phyloP scores from a whole-genome alignment of 2,329 filamentous ascomycete species.

The Claviceps lovelessii region DNA sequence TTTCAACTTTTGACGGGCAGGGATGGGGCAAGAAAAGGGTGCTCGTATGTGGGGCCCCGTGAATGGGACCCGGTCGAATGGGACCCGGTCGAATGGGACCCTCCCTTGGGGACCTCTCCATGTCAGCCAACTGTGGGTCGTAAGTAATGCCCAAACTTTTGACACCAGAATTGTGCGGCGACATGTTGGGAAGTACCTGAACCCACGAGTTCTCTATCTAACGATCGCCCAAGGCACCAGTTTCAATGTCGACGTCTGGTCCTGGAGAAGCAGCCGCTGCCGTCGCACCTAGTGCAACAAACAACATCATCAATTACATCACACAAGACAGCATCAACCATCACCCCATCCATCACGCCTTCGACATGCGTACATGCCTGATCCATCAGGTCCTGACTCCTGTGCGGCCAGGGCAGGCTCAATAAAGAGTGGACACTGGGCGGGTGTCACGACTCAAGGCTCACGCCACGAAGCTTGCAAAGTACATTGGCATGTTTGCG shows the following conservation, averaged over 20 bases:
- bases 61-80: neutral
- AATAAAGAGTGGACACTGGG: neutral
- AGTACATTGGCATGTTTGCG: no score
- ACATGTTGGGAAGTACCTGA: no score
- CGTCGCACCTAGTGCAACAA: neutral
- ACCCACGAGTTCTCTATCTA: no score
- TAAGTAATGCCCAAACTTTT: neutral
- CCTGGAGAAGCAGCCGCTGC: neutral
- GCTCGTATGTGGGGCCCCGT: neutral
- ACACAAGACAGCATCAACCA: neutral
- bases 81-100: neutral
- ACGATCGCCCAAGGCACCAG: no score
- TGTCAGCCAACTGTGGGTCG: no score
- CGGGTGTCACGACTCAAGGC: no score
- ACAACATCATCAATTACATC: neutral
- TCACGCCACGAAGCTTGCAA: no score
- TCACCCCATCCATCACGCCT: neutral
- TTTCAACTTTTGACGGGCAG: conserved; percentile 1
- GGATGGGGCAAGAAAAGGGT: neutral
- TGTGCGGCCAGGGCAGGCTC: neutral
- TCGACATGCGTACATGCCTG: neutral
- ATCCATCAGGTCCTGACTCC: neutral
- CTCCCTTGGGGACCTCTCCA: no score
- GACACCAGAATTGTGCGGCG: neutral
- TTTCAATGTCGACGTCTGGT: neutral